These are phyloP conservation scores for Sanghuangporus sanghuang DNA, from an alignment of 1,284 basidiomycete genomes.

Conservation along the genomic window DNA sequence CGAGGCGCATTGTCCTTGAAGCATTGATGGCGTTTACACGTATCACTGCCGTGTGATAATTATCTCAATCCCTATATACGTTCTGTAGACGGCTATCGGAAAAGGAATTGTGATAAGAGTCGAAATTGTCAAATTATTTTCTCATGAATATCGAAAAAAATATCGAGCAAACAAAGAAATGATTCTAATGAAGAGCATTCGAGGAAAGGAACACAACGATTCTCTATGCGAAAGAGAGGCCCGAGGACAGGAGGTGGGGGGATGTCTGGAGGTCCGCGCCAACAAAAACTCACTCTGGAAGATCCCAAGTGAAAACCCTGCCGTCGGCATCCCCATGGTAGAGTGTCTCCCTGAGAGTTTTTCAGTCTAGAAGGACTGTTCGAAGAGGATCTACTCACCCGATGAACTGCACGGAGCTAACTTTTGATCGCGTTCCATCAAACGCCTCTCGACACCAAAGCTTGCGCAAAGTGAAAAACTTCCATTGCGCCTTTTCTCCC, in stretches of 20 bases:
- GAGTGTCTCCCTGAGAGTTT: slow-evolving; percentile 45
- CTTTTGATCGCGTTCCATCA: slow-evolving; percentile 33
- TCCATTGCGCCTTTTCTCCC: slow-evolving; percentile 62
- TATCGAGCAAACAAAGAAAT: no score
- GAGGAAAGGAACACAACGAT: no score
- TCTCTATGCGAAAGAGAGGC: no score
- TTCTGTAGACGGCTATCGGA: no score
- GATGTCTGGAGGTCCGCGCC: background rate
- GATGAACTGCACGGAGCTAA: slow-evolving; percentile 65
- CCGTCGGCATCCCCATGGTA: slow-evolving; percentile 66
- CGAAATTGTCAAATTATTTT: no score
- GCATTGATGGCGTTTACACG: background rate
- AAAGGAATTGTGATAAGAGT: no score
- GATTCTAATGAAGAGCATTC: no score
- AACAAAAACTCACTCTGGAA: slow-evolving; percentile 44
- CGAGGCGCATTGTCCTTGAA: background rate
- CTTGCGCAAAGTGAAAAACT: slow-evolving; percentile 60
- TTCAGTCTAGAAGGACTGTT: slow-evolving; percentile 2
- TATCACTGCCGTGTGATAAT: no score
- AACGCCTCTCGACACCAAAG: slow-evolving; percentile 45
- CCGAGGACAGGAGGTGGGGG: background rate
- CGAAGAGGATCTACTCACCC: slow-evolving; percentile 42
- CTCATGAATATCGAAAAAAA: no score
- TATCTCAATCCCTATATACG: no score
- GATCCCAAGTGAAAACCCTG: slow-evolving; percentile 54